These are phyloP conservation scores for Phytophthora melonis DNA, from an alignment of 352 stramenopile genomes.

Conservation along the genomic window DNA sequence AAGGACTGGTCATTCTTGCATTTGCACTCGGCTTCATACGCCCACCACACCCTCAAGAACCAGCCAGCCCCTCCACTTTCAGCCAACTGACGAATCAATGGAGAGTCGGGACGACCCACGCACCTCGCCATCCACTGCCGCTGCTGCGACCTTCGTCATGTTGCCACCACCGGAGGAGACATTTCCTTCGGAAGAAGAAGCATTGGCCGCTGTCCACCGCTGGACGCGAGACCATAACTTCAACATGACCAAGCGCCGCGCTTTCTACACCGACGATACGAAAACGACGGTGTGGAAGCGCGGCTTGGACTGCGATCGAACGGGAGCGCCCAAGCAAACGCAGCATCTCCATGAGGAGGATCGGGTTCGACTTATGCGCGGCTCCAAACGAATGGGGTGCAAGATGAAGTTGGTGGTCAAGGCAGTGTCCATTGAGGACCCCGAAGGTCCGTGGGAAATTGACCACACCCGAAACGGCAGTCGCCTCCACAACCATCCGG, in stretches of 20 bases:
- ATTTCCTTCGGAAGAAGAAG: neutral
- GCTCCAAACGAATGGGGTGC: constrained; percentile 15
- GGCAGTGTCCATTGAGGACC: neutral
- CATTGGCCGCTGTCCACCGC: constrained; percentile 17
- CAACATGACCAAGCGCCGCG: constrained; percentile 18
- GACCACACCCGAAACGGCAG: constrained; percentile 10
- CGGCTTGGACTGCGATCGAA: constrained; percentile 20
- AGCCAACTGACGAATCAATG: neutral
- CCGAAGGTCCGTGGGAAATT: constrained; percentile 5
- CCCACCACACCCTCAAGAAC: neutral
- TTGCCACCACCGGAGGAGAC: neutral
- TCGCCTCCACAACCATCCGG: constrained; percentile 16
- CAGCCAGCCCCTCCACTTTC: neutral
- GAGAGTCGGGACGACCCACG: neutral
- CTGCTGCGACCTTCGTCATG: neutral
- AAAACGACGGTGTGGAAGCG: constrained; percentile 13
- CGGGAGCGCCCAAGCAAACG: neutral
- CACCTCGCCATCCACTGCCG: neutral
- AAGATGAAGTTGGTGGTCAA: constrained; percentile 17
- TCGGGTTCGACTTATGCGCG: constrained; percentile 1
- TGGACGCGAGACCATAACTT: constrained; percentile 9
- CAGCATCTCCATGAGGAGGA: constrained; percentile 1
- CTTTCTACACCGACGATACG: constrained; percentile 10
- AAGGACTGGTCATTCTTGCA: neutral
- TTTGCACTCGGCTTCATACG: neutral